Base-by-base conservation (phyloP, 1,139 yeast genomes). In the Suhomyces panamericanus region DNA sequence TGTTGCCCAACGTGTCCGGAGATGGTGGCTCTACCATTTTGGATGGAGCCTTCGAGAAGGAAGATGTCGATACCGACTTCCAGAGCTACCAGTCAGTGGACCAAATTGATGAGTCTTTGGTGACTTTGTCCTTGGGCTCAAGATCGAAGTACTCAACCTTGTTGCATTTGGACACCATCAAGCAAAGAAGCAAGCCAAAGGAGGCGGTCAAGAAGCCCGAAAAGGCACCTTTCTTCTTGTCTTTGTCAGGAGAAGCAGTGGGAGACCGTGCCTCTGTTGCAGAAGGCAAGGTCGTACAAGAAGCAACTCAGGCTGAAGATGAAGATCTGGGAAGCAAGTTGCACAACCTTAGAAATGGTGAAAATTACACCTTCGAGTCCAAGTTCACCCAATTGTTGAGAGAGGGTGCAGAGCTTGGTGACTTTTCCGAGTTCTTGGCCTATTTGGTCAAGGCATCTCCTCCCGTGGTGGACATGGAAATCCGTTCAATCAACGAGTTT, bases 191-290 rank as follows among this genome's bases (percentile, higher is more conserved):
- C 60, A 93, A 88, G 64, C 97, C 99, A 9, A 83, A 73, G 48
- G 97, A 89, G 59, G 86, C 95, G 0, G 88, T 95, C 22, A 87
- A 87, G 70, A 89, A 85, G 54, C 91, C 97, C 2, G 87, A 85
- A 53, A 78, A 81, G 50, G 81, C 90, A 0, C 98, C 99, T 9
- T 95, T 95, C 67, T 80, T 80, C 65, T 70, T 95, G 49, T 80
- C 82, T 39, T 67, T 85, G 29, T 63, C 79, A 4, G 90, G 89
- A 34, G 81, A 77, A 43, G 72, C 75, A 16, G 86, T 83, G 42
- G 90, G 91, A 46, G 89, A 84, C 61, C 76, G 81, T 32, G 89
- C 90, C 0, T 67, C 78, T 39, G 83, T 70, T 24, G 81, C 86
- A 39, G 87, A 84, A 63, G 75, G 73, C 32, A 44, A 41, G 22